Evolutionary conservation across 441 rosid species (phyloP).

Genomic region (Erodium trifolium): DNA sequence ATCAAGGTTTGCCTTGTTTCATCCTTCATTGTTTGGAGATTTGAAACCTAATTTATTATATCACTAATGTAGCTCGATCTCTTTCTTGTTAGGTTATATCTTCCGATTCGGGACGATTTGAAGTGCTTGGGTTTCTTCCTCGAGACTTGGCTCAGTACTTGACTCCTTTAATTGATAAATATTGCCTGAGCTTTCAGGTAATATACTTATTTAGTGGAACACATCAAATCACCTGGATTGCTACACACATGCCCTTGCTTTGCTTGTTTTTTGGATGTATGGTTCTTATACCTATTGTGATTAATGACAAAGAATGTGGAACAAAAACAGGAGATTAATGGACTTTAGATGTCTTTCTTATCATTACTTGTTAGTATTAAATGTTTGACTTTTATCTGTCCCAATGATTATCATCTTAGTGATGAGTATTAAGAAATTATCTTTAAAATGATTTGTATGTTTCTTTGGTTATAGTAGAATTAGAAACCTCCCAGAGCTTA

Average conservation of each 20-base stretch:
- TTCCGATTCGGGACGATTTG: constrained; percentile 32
- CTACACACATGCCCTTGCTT: constrained; percentile 1
- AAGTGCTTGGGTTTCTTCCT: constrained; percentile 72
- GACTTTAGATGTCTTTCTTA: background rate
- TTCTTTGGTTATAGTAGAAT: no score
- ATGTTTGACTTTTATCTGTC: no score
- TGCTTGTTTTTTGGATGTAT: constrained; percentile 5
- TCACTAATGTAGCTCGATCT: background rate
- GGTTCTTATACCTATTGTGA: background rate
- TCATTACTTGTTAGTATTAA: background rate
- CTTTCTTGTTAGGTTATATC: constrained; percentile 46
- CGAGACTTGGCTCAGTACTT: constrained; percentile 58
- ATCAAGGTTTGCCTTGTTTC: constrained; percentile 41
- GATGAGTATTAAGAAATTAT: no score
- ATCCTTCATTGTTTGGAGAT: constrained; percentile 6
- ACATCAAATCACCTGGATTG: constrained; percentile 12
- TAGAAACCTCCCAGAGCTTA: no score
- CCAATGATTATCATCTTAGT: no score
- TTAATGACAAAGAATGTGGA: background rate
- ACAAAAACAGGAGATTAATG: background rate
- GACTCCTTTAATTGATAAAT: constrained; percentile 57
- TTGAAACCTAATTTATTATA: background rate
- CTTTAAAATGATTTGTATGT: no score
- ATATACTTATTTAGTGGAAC: constrained; percentile 14
- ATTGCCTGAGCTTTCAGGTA: constrained; percentile 58